Base-by-base conservation (phyloP, 2,329 filamentous ascomycete species). In the Ophiostoma himal-ulmi region DNA sequence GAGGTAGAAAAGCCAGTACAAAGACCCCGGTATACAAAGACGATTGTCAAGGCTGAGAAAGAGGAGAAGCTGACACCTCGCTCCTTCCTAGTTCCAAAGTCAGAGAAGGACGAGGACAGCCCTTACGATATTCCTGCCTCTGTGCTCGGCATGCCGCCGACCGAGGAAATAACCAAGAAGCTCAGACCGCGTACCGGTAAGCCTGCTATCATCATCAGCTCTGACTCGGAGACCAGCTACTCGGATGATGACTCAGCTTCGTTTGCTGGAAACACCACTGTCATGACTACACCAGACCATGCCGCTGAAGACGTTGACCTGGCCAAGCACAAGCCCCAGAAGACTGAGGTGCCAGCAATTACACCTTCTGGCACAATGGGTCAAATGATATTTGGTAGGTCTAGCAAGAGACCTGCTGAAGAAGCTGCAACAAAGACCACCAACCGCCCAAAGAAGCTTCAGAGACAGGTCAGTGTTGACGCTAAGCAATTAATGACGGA, bases 131-230 rank as follows among this genome's bases (percentile, higher is more conserved):
- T 41, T 39, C 67, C 66, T 48, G 57, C 69, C 52, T 36, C 39
- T n/a, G 44, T 60, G 39, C 5, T 2, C 17, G 57, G 37, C 14
- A 13, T 52, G 6, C 7, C 26, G 10, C 34, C 57, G 4, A 10
- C 5, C 7, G 52, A 65, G 37, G 48, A 60, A 13, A 44, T 69
- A 1, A 64, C 67, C 22, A 70, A 69, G 69, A 72, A 69, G 26
- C 71, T 72, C 10, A 44, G 69, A 1, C 68, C 69, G 0, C 71
- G 71, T 20, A n/a, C 65, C 20, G 65, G 69, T 14, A 70, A 68
- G 30, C 65, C 20, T 1, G 52, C 71, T 10, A 72, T 72, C 48
- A 41, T 72, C 39, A 72, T 72, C 65, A 72, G 71, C 57, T 72
- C 71, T 0, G 71, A 72, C 22, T 5, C 37, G 10, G 65, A 65